These are phyloP conservation scores for Goffeauzyma gilvescens DNA, from an alignment of 768 basidiomycete species.

Conservation along the genomic window DNA sequence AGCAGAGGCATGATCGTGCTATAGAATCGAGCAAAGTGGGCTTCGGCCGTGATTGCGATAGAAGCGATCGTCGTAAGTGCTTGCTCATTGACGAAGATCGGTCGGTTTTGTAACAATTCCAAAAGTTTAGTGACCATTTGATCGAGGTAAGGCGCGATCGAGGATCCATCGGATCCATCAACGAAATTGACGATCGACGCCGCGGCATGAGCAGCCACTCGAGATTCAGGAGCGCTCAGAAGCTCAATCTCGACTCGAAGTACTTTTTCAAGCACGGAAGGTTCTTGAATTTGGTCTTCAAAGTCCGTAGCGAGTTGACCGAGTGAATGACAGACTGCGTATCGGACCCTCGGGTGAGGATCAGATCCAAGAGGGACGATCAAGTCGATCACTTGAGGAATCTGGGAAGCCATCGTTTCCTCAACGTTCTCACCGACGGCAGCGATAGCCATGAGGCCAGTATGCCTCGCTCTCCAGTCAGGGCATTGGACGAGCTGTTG, in stretches of 20 bases:
- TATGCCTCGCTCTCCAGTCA: slow-evolving; percentile 5
- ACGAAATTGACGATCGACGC: background rate
- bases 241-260: too few species aligned
- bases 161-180: background rate
- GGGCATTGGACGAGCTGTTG: background rate
- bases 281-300: too few species aligned
- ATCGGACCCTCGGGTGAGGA: slow-evolving; percentile 2
- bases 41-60: background rate
- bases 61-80: slow-evolving; percentile 2
- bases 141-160: background rate
- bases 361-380: background rate
- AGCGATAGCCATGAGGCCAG: slow-evolving; percentile 3
- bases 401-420: background rate
- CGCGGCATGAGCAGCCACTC: slow-evolving; percentile 2
- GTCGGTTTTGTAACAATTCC: slow-evolving; percentile 3
- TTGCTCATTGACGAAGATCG: slow-evolving; percentile 2
- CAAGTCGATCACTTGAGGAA: background rate
- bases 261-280: too few species aligned
- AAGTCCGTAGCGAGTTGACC: slow-evolving; percentile 6
- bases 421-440: background rate
- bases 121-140: background rate
- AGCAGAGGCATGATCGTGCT: slow-evolving; percentile 2
- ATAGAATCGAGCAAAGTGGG: background rate
- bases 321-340: slow-evolving; percentile 2
- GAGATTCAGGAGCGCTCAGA: background rate